phyloP scores from a whole-genome alignment of 768 basidiomycete genomes.

The Suillus placidus region DNA sequence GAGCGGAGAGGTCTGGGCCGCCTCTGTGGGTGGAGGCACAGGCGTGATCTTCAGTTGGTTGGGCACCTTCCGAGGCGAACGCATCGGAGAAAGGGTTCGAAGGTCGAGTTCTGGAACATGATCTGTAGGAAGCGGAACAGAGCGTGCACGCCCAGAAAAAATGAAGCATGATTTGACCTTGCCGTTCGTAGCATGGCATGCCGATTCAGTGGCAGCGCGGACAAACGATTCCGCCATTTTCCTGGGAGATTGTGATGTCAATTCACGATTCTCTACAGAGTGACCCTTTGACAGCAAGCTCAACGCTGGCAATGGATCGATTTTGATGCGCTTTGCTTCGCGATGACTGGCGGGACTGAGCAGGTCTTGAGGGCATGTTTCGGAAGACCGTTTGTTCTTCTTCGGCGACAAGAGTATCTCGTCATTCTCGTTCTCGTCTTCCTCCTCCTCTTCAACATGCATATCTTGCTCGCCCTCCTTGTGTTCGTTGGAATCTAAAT shows the following conservation, averaged over 20 bases:
- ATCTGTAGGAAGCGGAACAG: constrained; percentile 28
- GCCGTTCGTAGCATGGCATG: constrained; percentile 6
- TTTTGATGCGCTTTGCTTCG: constrained; percentile 30
- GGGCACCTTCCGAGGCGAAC: constrained; percentile 24
- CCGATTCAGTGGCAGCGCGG: constrained; percentile 25
- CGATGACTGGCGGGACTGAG: constrained; percentile 20
- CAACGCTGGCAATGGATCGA: constrained; percentile 20
- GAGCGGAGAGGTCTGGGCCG: neutral
- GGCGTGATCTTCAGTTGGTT: constrained; percentile 31
- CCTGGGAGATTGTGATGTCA: constrained; percentile 7
- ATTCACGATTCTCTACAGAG: constrained; percentile 10
- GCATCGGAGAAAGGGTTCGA: constrained; percentile 25
- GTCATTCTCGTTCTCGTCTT: constrained; percentile 40
- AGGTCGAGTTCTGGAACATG: constrained; percentile 9
- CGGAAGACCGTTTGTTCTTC: constrained; percentile 35
- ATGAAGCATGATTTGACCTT: constrained; percentile 11
- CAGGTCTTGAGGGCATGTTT: constrained; percentile 18
- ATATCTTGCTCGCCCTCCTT: constrained; percentile 3
- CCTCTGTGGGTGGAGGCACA: constrained; percentile 24
- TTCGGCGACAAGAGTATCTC: constrained; percentile 42
- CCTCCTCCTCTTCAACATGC: constrained; percentile 26
- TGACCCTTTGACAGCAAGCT: constrained; percentile 14
- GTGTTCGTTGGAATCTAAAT: constrained; percentile 2
- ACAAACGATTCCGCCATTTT: constrained; percentile 7
- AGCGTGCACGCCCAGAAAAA: constrained; percentile 29